These are phyloP conservation scores for Exophiala lecanii-corni DNA, from an alignment of 2,329 filamentous ascomycete species.

Conservation along the genomic window DNA sequence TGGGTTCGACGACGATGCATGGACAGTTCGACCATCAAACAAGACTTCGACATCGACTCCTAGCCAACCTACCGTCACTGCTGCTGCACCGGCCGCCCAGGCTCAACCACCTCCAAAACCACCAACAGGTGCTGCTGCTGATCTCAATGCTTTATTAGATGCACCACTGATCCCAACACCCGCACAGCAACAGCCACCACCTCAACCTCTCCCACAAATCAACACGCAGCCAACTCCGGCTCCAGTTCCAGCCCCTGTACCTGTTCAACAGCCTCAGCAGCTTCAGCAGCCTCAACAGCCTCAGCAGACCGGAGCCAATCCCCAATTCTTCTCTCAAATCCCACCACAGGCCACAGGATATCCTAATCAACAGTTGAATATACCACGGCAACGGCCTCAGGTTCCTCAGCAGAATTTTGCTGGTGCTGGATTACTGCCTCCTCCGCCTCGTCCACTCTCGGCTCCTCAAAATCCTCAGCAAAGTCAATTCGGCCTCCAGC, in stretches of 20 bases:
- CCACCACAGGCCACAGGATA: conserved; percentile 28
- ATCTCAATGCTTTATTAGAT: conserved; percentile 58
- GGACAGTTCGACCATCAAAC: conserved; percentile 88
- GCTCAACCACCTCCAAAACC: conserved; percentile 38
- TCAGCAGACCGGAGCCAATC: conserved; percentile 35
- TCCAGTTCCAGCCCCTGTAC: conserved; percentile 19
- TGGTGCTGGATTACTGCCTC: conserved; percentile 63
- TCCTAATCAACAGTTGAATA: conserved; percentile 26
- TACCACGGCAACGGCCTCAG: conserved; percentile 62
- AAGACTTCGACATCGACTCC: conserved; percentile 43
- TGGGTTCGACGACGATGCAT: conserved; percentile 94
- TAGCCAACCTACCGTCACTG: conserved; percentile 32
- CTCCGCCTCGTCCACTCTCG: conserved; percentile 78
- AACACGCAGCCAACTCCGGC: conserved; percentile 36
- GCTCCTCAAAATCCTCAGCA: conserved; percentile 74
- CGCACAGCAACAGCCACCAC: conserved; percentile 31
- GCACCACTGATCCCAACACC: conserved; percentile 54
- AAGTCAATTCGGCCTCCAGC: conserved; percentile 67
- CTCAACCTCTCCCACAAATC: conserved; percentile 36
- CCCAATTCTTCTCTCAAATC: conserved; percentile 34
- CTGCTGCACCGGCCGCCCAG: conserved; percentile 31
- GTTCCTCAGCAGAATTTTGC: conserved; percentile 56
- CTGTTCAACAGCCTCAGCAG: conserved; percentile 34
- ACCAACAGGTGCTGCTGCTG: conserved; percentile 64
- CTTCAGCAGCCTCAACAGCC: conserved; percentile 40